phyloP scores from a whole-genome alignment of 2,329 filamentous ascomycete species.

The Fusarium armeniacum region DNA sequence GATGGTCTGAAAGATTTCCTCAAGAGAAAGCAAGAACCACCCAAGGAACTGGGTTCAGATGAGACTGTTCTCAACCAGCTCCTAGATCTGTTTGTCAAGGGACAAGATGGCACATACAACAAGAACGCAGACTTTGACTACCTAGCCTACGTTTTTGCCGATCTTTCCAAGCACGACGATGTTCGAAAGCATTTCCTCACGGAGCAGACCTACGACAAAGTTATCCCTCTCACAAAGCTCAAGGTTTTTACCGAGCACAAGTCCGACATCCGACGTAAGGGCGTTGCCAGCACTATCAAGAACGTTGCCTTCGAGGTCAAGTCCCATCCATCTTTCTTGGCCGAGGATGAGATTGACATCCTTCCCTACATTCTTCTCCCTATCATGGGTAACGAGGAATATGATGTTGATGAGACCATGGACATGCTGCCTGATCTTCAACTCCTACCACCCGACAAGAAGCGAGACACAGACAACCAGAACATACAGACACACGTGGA shows the following conservation, averaged over 20 bases:
- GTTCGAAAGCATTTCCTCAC: slow-evolving; percentile 81
- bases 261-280: slow-evolving; percentile 85
- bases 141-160: slow-evolving; percentile 92
- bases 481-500: slow-evolving; percentile 92
- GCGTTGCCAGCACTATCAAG: slow-evolving; percentile 97
- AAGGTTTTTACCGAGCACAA: slow-evolving; percentile 94
- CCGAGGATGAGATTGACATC: slow-evolving; percentile 80
- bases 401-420: slow-evolving; percentile 85
- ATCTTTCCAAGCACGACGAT: slow-evolving; percentile 85
- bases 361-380: slow-evolving; percentile 91
- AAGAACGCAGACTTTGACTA: slow-evolving; percentile 90
- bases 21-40: slow-evolving; percentile 74
- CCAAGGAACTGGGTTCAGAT: slow-evolving; percentile 79
- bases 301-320: slow-evolving; percentile 88
- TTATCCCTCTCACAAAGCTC: slow-evolving; percentile 92
- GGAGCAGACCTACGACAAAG: slow-evolving; percentile 80
- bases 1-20: slow-evolving; percentile 79
- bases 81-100: slow-evolving; percentile 96
- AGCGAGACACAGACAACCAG: slow-evolving; percentile 79
- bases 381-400: slow-evolving; percentile 89
- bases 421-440: slow-evolving; percentile 92
- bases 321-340: slow-evolving; percentile 78
- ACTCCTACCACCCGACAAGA: slow-evolving; percentile 89
- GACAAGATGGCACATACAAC: slow-evolving; percentile 85
- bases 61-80: slow-evolving; percentile 87